Percentiles rank a stretch among this genome's conserved stretches.
phyloP scores from a whole-genome alignment of 2,329 filamentous ascomycete genomes.

The Aspergillus persii region DNA sequence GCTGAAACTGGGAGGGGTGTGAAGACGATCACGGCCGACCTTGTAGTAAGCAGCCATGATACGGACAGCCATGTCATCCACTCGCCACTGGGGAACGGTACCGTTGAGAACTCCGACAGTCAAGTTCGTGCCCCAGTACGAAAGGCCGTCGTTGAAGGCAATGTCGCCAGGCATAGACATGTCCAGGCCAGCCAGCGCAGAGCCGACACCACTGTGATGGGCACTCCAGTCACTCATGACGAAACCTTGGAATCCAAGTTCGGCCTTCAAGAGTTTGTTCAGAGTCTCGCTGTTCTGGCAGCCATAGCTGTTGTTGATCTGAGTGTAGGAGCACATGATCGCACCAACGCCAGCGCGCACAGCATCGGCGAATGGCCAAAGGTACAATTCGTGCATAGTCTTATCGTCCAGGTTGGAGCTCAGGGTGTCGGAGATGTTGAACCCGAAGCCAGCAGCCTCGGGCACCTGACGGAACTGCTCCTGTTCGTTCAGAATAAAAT shows the following conservation, averaged over 20 bases:
- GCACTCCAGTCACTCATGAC: slow-evolving; percentile 73
- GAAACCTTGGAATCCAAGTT: slow-evolving; percentile 74
- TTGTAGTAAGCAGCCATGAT: slow-evolving; percentile 68
- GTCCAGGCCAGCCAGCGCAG: slow-evolving; percentile 68
- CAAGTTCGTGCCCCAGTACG: slow-evolving; percentile 83
- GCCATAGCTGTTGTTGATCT: slow-evolving; percentile 66
- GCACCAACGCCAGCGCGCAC: slow-evolving; percentile 63
- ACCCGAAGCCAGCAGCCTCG: slow-evolving; percentile 60
- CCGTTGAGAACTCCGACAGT: slow-evolving; percentile 87
- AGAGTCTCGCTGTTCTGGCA: slow-evolving; percentile 63
- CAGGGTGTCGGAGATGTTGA: slow-evolving; percentile 60
- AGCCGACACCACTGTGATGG: slow-evolving; percentile 67
- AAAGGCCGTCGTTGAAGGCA: slow-evolving; percentile 66
- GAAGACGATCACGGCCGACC: slow-evolving; percentile 55
- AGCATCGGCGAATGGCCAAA: slow-evolving; percentile 69
- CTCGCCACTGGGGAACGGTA: slow-evolving; percentile 78
- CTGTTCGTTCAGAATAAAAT: slow-evolving; percentile 73
- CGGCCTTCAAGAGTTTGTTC: slow-evolving; percentile 64
- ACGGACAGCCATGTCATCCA: slow-evolving; percentile 90
- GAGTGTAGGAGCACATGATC: slow-evolving; percentile 73
- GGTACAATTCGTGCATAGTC: slow-evolving; percentile 62
- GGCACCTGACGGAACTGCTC: slow-evolving; percentile 65
- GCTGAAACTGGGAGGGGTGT: slow-evolving; percentile 72
- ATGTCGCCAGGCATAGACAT: slow-evolving; percentile 87
- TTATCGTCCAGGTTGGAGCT: slow-evolving; percentile 63